These are phyloP conservation scores for Chlamydomonas asymmetrica DNA, from an alignment of 139 green algal genomes.

Conservation along the genomic window DNA sequence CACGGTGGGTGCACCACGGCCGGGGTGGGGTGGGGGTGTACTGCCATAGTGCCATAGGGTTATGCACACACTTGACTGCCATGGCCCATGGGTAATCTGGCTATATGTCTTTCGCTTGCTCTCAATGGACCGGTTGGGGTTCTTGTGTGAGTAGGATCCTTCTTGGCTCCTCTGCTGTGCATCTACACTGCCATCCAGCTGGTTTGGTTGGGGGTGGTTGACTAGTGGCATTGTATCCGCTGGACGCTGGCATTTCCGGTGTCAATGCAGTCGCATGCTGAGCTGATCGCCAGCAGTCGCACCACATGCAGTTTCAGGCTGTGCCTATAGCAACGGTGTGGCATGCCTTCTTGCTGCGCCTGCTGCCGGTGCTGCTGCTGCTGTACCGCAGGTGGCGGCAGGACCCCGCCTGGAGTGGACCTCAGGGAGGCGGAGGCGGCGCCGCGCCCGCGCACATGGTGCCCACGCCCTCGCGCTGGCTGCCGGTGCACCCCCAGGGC, in stretches of 20 bases:
- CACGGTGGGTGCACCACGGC: constrained; percentile 31
- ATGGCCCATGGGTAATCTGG: not conserved
- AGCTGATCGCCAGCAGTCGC: not conserved
- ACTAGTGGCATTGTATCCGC: no score
- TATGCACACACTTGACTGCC: not conserved
- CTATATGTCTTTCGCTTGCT: not conserved
- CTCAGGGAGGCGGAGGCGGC: constrained; percentile 50
- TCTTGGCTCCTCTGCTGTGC: not conserved
- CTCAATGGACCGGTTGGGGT: not conserved
- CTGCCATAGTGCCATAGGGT: not conserved
- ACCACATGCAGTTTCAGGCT: not conserved
- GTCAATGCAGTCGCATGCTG: no score
- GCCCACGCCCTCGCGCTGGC: no score
- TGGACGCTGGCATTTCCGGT: no score
- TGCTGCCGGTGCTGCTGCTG: constrained; percentile 41
- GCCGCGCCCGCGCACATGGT: constrained; percentile 40
- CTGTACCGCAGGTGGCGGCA: constrained; percentile 70
- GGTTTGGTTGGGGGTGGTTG: no score
- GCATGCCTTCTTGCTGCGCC: not conserved
- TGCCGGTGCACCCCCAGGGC: no score
- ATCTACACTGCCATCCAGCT: not conserved
- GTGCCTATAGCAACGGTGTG: not conserved
- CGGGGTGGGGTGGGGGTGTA: fast-evolving
- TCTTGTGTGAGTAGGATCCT: not conserved
- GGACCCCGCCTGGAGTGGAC: constrained; percentile 68